A percentile compares a stretch with the other conserved stretches of the same genome.
These are phyloP conservation scores for Aspergillus amoenus DNA, from an alignment of 2,329 filamentous ascomycete genomes.

Conservation along the genomic window DNA sequence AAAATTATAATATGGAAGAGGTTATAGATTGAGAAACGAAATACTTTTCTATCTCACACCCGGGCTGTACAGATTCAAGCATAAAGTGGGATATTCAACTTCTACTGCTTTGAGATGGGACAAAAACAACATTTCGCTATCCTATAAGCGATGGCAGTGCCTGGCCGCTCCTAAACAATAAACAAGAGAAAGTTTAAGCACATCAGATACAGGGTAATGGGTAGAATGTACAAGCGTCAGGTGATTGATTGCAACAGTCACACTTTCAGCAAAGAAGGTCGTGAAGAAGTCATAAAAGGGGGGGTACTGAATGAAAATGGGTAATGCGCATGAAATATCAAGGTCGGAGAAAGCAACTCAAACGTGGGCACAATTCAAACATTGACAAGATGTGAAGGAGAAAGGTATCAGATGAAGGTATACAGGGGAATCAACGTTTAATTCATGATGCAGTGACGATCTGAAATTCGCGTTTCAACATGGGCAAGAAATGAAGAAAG, in stretches of 20 bases:
- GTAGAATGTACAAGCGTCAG: conserved; percentile 13
- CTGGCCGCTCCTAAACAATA: conserved; percentile 2
- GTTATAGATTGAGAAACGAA: not conserved
- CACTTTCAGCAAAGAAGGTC: conserved; percentile 3
- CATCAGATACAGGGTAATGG: not conserved
- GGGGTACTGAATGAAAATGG: conserved; percentile 1
- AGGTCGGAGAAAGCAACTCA: not conserved
- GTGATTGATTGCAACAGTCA: conserved; percentile 1
- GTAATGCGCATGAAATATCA: conserved; percentile 3
- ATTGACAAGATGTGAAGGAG: conserved; percentile 11
- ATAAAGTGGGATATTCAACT: not conserved
- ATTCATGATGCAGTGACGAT: conserved; percentile 26
- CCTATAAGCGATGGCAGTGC: not conserved
- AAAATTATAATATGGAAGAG: not conserved
- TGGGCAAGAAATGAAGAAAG: conserved; percentile 12
- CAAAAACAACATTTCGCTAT: not conserved
- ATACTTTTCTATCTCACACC: not conserved
- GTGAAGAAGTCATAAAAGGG: conserved; percentile 15
- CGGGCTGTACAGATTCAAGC: not conserved
- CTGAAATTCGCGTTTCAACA: conserved; percentile 20
- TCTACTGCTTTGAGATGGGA: not conserved
- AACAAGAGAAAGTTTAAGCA: not conserved
- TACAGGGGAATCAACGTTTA: conserved; percentile 25
- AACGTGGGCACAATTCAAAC: not conserved
- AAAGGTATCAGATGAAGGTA: conserved; percentile 23